phyloP scores from a whole-genome alignment of 1,284 basidiomycete genomes.

The Austroboletus niveus region DNA sequence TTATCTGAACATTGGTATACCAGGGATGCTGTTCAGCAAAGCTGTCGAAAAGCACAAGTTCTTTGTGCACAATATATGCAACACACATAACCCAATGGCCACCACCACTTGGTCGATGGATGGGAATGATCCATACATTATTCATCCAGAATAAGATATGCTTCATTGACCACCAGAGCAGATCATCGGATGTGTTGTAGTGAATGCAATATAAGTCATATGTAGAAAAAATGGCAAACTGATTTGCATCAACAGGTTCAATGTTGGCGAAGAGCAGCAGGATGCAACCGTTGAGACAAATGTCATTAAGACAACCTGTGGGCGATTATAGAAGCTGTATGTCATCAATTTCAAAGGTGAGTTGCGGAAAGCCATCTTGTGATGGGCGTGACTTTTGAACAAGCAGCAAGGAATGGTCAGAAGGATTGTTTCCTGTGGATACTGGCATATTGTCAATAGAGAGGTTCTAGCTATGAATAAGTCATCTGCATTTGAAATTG shows the following conservation, averaged over 20 bases:
- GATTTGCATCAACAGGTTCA: not conserved
- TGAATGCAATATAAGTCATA: not conserved
- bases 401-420: no score
- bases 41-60: not conserved
- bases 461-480: no score
- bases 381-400: no score
- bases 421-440: no score
- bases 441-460: no score
- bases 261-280: constrained; percentile 8
- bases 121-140: no score
- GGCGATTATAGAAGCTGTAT: constrained; percentile 3
- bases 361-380: no score
- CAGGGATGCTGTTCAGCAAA: not conserved
- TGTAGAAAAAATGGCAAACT: not conserved
- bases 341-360: not conserved
- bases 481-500: no score
- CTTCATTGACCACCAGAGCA: no score
- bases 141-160: no score
- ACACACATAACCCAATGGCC: not conserved
- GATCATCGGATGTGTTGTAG: not conserved
- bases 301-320: constrained; percentile 5
- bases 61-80: not conserved
- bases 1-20: not conserved
- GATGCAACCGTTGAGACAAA: constrained; percentile 16
- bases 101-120: not conserved